Percentiles rank a stretch among this genome's conserved stretches.
Conservation (phyloP, 371 early-diverging fungal species). For the Choanephora cucurbitarum region DNA sequence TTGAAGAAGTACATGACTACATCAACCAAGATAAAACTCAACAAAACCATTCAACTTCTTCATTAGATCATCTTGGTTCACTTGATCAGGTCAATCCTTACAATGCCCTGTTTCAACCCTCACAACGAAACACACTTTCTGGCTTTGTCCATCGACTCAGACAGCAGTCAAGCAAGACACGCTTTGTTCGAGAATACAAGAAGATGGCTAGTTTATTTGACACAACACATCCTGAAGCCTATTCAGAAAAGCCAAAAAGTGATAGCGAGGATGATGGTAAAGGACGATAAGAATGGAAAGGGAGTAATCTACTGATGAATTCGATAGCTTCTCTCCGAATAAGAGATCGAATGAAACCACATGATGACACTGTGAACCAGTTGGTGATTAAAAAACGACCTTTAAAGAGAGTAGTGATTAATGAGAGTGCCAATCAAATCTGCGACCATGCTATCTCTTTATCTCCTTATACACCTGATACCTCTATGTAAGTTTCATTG, state of each 20-base stretch:
- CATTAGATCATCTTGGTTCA: not conserved
- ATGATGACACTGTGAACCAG: not conserved
- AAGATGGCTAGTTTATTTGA: constrained; percentile 6
- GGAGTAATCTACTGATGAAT: not conserved
- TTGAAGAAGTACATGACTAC: constrained; percentile 10
- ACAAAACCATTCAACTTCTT: not conserved
- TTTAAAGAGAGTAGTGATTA: constrained; percentile 13
- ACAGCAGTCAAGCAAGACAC: constrained; percentile 27
- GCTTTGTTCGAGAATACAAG: constrained; percentile 19
- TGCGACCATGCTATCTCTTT: no score
- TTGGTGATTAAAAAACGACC: constrained; percentile 4
- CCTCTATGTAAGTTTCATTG: constrained; percentile 16
- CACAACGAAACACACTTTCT: constrained; percentile 15
- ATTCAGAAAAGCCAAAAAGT: no score
- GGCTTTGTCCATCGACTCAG: constrained; percentile 18
- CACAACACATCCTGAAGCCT: constrained; percentile 7
- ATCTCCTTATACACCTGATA: no score
- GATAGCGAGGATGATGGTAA: constrained; percentile 11
- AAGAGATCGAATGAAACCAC: constrained; percentile 4
- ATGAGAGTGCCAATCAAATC: constrained; percentile 32
- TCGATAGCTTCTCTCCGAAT: constrained; percentile 10
- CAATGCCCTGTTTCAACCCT: constrained; percentile 1
- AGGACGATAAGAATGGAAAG: no score
- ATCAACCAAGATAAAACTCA: constrained; percentile 1
- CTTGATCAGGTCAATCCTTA: constrained; percentile 5